Percentiles rank a stretch among this genome's conserved stretches.
phyloP scores from a whole-genome alignment of 306 rosid species.

The Purshia tridentata region DNA sequence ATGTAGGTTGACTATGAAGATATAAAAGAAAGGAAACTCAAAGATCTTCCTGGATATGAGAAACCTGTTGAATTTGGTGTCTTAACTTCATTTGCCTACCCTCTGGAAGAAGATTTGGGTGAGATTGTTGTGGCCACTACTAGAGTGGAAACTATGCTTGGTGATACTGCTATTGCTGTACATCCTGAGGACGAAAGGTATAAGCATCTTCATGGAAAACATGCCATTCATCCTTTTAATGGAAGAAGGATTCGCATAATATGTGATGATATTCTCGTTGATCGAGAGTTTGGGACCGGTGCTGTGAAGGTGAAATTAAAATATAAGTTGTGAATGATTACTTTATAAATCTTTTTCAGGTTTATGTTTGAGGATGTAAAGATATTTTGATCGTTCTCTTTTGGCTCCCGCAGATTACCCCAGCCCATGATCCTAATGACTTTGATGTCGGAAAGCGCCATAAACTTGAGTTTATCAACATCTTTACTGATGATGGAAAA shows the following conservation, averaged over 20 bases:
- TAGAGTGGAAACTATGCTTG: slow-evolving; percentile 95
- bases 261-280: slow-evolving; percentile 87
- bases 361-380: slow-evolving; percentile 11
- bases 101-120: slow-evolving; percentile 74
- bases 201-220: slow-evolving; percentile 75
- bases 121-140: slow-evolving; percentile 95
- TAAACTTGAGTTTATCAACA: slow-evolving; percentile 71
- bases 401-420: slow-evolving; percentile 74
- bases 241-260: slow-evolving; percentile 77
- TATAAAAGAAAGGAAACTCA: slow-evolving; percentile 65
- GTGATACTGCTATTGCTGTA: slow-evolving; percentile 91
- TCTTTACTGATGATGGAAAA: slow-evolving; percentile 86
- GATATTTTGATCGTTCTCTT: slow-evolving; percentile 21
- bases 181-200: slow-evolving; percentile 80
- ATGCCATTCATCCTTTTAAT: slow-evolving; percentile 84
- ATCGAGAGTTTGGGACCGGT: slow-evolving; percentile 89
- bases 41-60: slow-evolving; percentile 80
- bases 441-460: slow-evolving; percentile 91
- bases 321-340: slow-evolving; percentile 8
- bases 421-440: slow-evolving; percentile 98
- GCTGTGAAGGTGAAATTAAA: slow-evolving; percentile 81
- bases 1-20: slow-evolving; percentile 87
- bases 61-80: slow-evolving; percentile 84
- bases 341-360: slow-evolving; percentile 14
- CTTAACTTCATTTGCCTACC: slow-evolving; percentile 82